A percentile compares a stretch with the other conserved stretches of the same genome.
phyloP scores from a whole-genome alignment of 148 eudicot species.

The Pouteria glomerata region DNA sequence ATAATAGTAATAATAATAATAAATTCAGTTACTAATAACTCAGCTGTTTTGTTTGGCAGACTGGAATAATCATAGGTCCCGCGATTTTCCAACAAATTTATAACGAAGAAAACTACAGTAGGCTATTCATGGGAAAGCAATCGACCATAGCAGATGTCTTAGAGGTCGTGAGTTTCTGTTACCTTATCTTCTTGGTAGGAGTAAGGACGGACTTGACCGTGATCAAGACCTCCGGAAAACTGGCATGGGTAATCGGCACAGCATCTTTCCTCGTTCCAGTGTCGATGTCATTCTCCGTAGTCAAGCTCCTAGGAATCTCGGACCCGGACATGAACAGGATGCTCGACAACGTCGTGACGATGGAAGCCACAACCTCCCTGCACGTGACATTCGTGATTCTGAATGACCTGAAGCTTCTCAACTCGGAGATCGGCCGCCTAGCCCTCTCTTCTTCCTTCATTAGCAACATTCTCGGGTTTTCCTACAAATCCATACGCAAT shows the following conservation, averaged over 20 bases:
- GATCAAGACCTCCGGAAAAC: conserved; percentile 9
- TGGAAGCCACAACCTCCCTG: conserved; percentile 5
- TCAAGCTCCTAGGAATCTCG: not conserved
- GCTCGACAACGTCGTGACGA: not conserved
- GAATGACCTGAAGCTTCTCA: conserved; percentile 13
- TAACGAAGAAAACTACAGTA: not conserved
- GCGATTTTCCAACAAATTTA: not conserved
- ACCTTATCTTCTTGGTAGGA: conserved; percentile 13
- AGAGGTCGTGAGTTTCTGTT: conserved; percentile 4
- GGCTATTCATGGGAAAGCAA: conserved; percentile 6
- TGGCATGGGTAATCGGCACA: conserved; percentile 9
- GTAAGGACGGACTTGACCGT: conserved; percentile 7
- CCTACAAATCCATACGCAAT: too few species aligned
- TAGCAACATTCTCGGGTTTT: conserved; percentile 15
- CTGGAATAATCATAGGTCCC: conserved; percentile 18
- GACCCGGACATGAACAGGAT: not conserved
- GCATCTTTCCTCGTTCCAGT: conserved; percentile 6
- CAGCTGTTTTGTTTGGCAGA: not conserved
- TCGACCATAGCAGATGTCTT: not conserved
- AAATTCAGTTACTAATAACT: too few species aligned
- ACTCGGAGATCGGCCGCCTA: conserved; percentile 21
- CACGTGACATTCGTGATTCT: conserved; percentile 9
- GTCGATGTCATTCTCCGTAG: not conserved
- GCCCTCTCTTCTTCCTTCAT: conserved; percentile 18
- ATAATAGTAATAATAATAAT: too few species aligned